A percentile compares a stretch with the other conserved stretches of the same genome.
Conservation (phyloP, 352 stramenopile genomes). For the Thalassiosira sp. region DNA sequence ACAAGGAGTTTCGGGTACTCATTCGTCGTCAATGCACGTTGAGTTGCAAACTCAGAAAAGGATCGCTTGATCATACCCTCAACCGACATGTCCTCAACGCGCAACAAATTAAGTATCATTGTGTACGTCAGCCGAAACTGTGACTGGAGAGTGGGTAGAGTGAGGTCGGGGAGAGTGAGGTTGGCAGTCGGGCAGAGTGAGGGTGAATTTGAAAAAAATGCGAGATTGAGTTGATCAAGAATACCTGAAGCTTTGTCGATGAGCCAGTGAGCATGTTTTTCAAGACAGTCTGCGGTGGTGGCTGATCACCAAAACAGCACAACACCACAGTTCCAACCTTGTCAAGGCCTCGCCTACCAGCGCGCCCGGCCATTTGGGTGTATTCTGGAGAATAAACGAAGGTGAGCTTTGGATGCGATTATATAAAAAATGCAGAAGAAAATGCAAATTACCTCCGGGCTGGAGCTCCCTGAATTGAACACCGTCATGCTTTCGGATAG, state of each 20-base stretch:
- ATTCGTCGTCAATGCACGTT: slow-evolving; percentile 83
- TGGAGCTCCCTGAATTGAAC: slow-evolving; percentile 78
- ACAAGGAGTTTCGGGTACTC: slow-evolving; percentile 77
- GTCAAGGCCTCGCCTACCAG: slow-evolving; percentile 95
- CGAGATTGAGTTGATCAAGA: too few species aligned
- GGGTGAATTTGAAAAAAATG: too few species aligned
- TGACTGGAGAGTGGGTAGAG: too few species aligned
- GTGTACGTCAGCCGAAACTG: slow-evolving; percentile 99
- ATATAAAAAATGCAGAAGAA: too few species aligned
- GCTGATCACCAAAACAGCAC: slow-evolving; percentile 77
- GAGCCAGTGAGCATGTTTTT: slow-evolving; percentile 94
- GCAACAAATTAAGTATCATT: slow-evolving; percentile 97
- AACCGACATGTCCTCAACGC: slow-evolving; percentile 85
- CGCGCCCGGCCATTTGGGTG: slow-evolving; percentile 97
- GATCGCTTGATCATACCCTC: slow-evolving; percentile 96
- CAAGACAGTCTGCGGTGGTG: slow-evolving; percentile 82
- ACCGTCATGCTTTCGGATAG: slow-evolving; percentile 96
- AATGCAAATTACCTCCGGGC: too few species aligned
- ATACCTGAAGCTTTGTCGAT: slow-evolving; percentile 92
- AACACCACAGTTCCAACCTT: slow-evolving; percentile 95
- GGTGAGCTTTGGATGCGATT: too few species aligned
- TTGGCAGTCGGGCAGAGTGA: too few species aligned
- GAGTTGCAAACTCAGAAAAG: slow-evolving; percentile 95
- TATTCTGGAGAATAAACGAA: too few species aligned
- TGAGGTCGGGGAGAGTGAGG: too few species aligned